phyloP scores from a whole-genome alignment of 805 yeast genomes.

The Blastobotrys parvus region DNA sequence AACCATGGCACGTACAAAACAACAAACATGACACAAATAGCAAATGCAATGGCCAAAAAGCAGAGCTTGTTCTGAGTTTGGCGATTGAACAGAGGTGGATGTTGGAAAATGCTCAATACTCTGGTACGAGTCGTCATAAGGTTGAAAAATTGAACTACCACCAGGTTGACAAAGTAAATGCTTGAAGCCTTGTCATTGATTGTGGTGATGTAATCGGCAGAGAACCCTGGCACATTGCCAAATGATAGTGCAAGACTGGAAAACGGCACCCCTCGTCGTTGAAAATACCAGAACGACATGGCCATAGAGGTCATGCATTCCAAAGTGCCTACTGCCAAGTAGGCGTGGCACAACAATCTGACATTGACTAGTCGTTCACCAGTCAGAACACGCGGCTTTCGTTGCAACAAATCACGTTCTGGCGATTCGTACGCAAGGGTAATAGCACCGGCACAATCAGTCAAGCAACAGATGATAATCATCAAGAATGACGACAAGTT shows the following conservation, averaged over 20 bases:
- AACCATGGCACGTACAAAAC: slow-evolving; percentile 36
- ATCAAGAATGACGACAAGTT: slow-evolving; percentile 39
- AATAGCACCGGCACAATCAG: slow-evolving; percentile 41
- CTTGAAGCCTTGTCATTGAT: slow-evolving; percentile 31
- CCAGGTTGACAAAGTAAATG: slow-evolving; percentile 38
- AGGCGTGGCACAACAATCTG: slow-evolving; percentile 35
- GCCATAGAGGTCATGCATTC: slow-evolving; percentile 35
- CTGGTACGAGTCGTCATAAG: slow-evolving; percentile 37
- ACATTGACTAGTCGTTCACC: slow-evolving; percentile 34
- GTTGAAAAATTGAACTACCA: slow-evolving; percentile 39
- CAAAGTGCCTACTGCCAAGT: slow-evolving; percentile 34
- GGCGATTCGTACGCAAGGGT: slow-evolving; percentile 36
- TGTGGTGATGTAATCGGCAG: slow-evolving; percentile 20
- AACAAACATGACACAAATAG: slow-evolving; percentile 33
- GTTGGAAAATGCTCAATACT: slow-evolving; percentile 35
- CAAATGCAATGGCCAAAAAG: slow-evolving; percentile 31
- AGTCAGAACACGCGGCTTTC: slow-evolving; percentile 34
- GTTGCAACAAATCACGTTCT: slow-evolving; percentile 34
- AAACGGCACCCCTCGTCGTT: slow-evolving; percentile 31
- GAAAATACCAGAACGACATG: slow-evolving; percentile 32
- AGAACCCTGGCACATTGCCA: slow-evolving; percentile 25
- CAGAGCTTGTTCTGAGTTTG: slow-evolving; percentile 16
- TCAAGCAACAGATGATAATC: slow-evolving; percentile 40
- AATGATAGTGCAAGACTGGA: slow-evolving; percentile 30
- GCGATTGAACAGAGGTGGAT: slow-evolving; percentile 30